phyloP scores from a whole-genome alignment of 2,329 filamentous ascomycete species.

The Paraphoma sp. region DNA sequence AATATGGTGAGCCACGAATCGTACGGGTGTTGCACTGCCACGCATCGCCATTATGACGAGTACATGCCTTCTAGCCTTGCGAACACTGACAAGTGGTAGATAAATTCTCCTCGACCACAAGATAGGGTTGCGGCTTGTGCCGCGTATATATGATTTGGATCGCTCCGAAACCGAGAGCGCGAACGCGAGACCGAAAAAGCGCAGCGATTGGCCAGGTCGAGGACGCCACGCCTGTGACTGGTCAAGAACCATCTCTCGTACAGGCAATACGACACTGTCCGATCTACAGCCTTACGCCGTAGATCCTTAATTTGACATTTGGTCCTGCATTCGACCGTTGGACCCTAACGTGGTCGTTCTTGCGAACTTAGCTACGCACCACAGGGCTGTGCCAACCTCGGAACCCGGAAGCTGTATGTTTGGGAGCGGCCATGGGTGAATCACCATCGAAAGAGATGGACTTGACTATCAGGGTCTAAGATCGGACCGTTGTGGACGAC shows the following conservation, averaged over 20 bases:
- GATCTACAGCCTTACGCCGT: not conserved
- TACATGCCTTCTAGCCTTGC: not conserved
- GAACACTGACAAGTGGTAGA: not conserved
- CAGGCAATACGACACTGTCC: not conserved
- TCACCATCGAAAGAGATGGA: not conserved
- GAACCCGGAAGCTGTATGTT: not conserved
- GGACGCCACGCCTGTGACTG: not conserved
- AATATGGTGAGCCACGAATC: too few species aligned
- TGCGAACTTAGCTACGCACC: not conserved
- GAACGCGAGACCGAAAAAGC: not conserved
- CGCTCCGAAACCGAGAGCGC: not conserved
- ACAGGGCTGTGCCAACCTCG: not conserved
- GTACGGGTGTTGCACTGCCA: not conserved
- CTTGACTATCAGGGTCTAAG: not conserved
- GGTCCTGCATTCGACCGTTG: not conserved
- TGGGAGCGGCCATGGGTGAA: not conserved
- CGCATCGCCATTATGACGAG: not conserved
- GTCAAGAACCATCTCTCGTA: not conserved
- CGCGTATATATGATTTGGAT: not conserved
- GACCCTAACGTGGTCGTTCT: not conserved
- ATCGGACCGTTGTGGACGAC: not conserved
- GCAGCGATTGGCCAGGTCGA: not conserved
- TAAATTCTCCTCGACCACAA: not conserved
- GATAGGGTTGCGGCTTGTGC: not conserved
- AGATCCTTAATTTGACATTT: not conserved